These are phyloP conservation scores for Amphicarpaea edgeworthii DNA, from an alignment of 306 rosid species.

Conservation along the genomic window DNA sequence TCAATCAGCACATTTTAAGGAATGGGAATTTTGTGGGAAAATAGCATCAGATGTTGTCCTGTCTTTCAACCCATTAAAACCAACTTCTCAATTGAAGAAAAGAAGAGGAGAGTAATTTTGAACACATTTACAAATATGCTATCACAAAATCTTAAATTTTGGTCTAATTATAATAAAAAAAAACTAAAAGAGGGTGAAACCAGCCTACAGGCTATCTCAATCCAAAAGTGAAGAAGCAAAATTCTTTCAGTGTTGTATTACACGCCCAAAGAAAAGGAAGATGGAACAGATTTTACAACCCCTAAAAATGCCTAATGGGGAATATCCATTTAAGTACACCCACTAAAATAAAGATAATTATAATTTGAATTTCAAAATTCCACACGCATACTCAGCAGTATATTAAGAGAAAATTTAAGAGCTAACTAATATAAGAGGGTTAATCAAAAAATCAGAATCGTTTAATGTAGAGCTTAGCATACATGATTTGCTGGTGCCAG, in stretches of 20 bases:
- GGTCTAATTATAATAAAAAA: too few relatives aligned
- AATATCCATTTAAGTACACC: neutral
- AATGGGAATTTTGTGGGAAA: neutral
- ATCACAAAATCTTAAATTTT: too few relatives aligned
- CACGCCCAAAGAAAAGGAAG: neutral
- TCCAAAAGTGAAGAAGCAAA: slow-evolving; percentile 18
- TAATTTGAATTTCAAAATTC: slow-evolving; percentile 12
- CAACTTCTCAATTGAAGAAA: neutral
- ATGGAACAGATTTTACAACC: neutral
- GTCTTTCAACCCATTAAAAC: neutral
- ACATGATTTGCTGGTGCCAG: slow-evolving; percentile 86
- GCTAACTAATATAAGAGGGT: slow-evolving; percentile 11
- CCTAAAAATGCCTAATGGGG: neutral
- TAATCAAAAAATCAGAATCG: neutral
- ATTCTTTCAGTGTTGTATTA: neutral
- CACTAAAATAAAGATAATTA: neutral
- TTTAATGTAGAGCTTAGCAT: slow-evolving; percentile 46
- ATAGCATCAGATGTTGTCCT: neutral
- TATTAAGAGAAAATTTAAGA: neutral
- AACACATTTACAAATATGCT: neutral
- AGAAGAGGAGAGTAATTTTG: neutral
- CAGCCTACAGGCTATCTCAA: slow-evolving; percentile 6
- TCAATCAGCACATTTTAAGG: neutral
- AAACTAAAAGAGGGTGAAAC: neutral
- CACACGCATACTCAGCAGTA: slow-evolving; percentile 17